phyloP scores from a whole-genome alignment of 2,329 filamentous ascomycete species.

The Sphaceloma murrayae region DNA sequence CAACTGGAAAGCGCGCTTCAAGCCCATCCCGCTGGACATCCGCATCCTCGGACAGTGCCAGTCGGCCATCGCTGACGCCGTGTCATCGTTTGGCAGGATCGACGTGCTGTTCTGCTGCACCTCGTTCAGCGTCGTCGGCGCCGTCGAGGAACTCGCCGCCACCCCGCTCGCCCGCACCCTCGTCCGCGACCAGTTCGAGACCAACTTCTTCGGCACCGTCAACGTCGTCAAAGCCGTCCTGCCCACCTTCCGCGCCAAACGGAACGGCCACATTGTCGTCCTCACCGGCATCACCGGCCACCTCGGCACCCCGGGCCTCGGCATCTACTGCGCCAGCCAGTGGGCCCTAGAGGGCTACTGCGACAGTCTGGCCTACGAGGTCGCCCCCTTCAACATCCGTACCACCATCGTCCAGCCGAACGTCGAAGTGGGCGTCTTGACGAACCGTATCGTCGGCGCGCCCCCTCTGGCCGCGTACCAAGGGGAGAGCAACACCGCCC shows the following conservation, averaged over 20 bases:
- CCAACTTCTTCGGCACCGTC: constrained; percentile 88
- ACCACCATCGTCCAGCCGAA: constrained; percentile 93
- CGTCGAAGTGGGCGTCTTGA: constrained; percentile 81
- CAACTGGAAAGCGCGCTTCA: constrained; percentile 71
- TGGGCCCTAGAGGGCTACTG: constrained; percentile 96
- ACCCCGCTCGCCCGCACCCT: constrained; percentile 63
- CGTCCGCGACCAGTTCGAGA: constrained; percentile 84
- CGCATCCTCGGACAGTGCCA: constrained; percentile 62
- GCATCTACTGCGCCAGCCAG: constrained; percentile 82
- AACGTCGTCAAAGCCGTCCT: constrained; percentile 89
- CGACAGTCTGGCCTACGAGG: constrained; percentile 88
- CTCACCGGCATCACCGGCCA: constrained; percentile 86
- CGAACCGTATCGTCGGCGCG: constrained; percentile 75
- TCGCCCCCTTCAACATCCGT: constrained; percentile 91
- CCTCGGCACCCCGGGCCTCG: constrained; percentile 82
- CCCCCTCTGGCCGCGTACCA: constrained; percentile 65
- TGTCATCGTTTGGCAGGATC: constrained; percentile 72
- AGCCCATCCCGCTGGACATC: constrained; percentile 50
- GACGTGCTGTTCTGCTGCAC: constrained; percentile 88
- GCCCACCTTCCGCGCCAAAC: constrained; percentile 67
- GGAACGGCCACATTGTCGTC: constrained; percentile 81
- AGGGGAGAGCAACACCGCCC: constrained; percentile 61
- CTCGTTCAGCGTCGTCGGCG: constrained; percentile 80
- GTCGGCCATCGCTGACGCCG: constrained; percentile 76
- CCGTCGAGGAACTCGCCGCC: constrained; percentile 79